Evolutionary conservation across 441 rosid genomes (phyloP), one percentile per base, ranked within the genome.

Genomic region (Viola pubescens): DNA sequence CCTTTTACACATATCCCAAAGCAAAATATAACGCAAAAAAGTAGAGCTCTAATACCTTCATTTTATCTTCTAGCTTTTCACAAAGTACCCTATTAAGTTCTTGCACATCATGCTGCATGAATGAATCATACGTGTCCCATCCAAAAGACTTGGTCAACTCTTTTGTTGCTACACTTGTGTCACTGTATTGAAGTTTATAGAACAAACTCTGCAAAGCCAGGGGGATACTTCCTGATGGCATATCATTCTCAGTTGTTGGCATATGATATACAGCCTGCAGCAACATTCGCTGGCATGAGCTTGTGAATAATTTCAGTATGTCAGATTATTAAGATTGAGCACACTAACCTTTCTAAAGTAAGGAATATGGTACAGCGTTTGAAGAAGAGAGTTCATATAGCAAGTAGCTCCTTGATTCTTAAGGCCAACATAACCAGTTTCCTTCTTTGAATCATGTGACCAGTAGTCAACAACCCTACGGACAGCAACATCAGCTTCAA

Each of bases 371-470:
- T 79, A 89, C 65, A 85, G 63, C n/a, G 97, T 89, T 71, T 89
- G 97, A 45, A 87, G 83, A 44, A 87, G 82, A 72, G 96, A 91
- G 71, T 88, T 91, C 92, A 88, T 88, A 70, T 90, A 90, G 68
- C 95, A 87, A 48, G 97, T 87, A 6, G 97, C 97, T 67, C 97
- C 97, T 79, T 89, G 97, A 68, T 89, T 89, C 78, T 89, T 89
- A 12, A 89, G 95, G 48, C 95, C 97, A 69, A 89, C 97, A 82
- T 75, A 89, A 54, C 97, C 95, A 37, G 97, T 90, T 79, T 90
- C 95, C 73, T 87, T 90, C 61, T 85, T 90, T 40, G 97, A 90
- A 74, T 90, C 88, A 70, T 85, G 83, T 45, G 94, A 69, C 94
- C 95, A 87, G 66, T 89, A 81, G 69, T 87, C 97, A 62, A 69